Percentiles rank a stretch among this genome's conserved stretches.
Conservation (phyloP, 2,329 filamentous ascomycete genomes). For the Xylariaceae sp. region DNA sequence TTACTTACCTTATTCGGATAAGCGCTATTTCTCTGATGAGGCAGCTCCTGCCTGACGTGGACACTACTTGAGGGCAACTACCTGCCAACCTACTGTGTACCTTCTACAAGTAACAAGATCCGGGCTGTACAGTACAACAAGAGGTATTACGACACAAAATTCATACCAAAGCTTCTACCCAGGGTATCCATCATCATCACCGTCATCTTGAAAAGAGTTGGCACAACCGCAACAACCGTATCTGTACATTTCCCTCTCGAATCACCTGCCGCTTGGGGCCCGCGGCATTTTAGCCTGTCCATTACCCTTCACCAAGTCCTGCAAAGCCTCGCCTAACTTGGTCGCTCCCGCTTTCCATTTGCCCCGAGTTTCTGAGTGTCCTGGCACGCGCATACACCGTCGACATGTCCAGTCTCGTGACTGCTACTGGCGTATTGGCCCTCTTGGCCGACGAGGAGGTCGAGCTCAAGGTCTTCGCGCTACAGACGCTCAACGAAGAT, state of each 20-base stretch:
- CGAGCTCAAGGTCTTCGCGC: slow-evolving; percentile 88
- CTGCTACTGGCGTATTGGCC: slow-evolving; percentile 88
- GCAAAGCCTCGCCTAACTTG: too few species aligned
- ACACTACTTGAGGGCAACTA: slow-evolving; percentile 18
- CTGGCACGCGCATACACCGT: slow-evolving; percentile 3
- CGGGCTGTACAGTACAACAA: too few species aligned
- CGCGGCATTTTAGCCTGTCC: too few species aligned
- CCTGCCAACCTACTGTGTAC: neutral
- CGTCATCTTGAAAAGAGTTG: neutral
- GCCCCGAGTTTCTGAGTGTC: too few species aligned
- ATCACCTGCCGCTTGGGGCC: neutral
- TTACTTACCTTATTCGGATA: too few species aligned
- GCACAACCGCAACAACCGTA: neutral
- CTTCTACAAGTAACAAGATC: too few species aligned
- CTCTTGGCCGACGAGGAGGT: slow-evolving; percentile 93
- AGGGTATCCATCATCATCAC: neutral
- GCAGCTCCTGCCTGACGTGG: slow-evolving; percentile 40
- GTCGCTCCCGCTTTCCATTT: too few species aligned
- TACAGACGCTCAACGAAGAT: slow-evolving; percentile 92
- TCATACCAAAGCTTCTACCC: neutral
- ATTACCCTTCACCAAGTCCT: too few species aligned
- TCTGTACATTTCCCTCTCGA: neutral
- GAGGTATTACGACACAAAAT: neutral
- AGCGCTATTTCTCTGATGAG: neutral
- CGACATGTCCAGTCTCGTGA: slow-evolving; percentile 86